Base-by-base conservation (phyloP, 1,284 basidiomycete species). In the Sporisorium iseilematis-ciliati region DNA sequence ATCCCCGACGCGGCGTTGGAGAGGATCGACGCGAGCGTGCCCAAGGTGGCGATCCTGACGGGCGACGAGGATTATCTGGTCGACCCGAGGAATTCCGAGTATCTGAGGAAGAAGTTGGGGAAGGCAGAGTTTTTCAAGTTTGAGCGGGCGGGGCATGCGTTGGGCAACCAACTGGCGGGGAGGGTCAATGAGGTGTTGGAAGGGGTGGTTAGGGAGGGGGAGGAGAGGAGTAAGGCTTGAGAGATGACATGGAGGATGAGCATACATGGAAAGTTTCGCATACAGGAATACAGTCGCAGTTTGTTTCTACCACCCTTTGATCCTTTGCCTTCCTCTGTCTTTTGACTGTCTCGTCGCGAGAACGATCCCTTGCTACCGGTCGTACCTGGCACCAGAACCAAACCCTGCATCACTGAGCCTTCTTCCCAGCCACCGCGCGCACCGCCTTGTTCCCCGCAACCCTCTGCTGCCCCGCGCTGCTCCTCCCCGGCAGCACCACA, bases 41-140 rank as follows among this genome's bases (percentile, higher is more conserved):
- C 89, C 11, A 89, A 76, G 41, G 88, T 93, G 4, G 72, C 88
- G 14, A 91, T 95, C 68, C 80, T 93, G 18, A 92, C 90, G 0
- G 94, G 93, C 2, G 91, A 93, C 75, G 85, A 89, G 2, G 93
- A 95, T 82, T 78, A 90, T 51, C 86, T 95, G 3, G 89, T 95
- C 25, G 80, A 88, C 18, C 88, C 90, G 0, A 77, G 79, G 2
- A 89, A 92, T 70, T 91, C 91, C 25, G 75, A 86, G 6, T 87
- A 89, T 33, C 83, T 95, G 43, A 90, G 90, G 76, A 78, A 85
- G n/a, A 80, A 87, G 41, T 91, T 95, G 89, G 88, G 89, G 0
- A 89, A 89, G 59, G 92, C 91, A 1, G 91, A 93, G 82, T 87
- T 90, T 40, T 84, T 91, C 6, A 85, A 89, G 58, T 92, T 91